Percentiles rank a stretch among this genome's conserved stretches.
phyloP scores from a whole-genome alignment of 2,329 filamentous ascomycete genomes.

The Penicillium fuscoglaucum region DNA sequence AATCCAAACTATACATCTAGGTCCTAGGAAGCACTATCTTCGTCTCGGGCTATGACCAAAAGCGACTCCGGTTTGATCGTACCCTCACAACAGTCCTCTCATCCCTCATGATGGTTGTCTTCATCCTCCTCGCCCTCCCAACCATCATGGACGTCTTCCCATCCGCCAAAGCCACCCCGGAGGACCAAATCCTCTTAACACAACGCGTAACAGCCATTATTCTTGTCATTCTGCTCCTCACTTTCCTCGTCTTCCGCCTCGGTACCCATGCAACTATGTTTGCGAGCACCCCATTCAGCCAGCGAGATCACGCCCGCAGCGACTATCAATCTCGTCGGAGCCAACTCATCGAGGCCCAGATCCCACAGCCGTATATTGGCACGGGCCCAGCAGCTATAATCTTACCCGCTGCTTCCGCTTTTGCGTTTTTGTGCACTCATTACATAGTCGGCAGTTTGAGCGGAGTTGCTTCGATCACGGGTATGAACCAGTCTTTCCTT shows the following conservation, averaged over 20 bases:
- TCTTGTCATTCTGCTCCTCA: constrained; percentile 9
- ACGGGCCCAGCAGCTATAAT: neutral
- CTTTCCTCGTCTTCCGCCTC: constrained; percentile 19
- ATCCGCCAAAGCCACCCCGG: constrained; percentile 10
- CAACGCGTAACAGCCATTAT: constrained; percentile 16
- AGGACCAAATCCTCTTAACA: constrained; percentile 10
- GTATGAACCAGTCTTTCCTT: constrained; percentile 13
- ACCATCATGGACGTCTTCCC: constrained; percentile 21
- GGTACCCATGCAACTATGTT: constrained; percentile 19
- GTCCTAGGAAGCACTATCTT: constrained; percentile 18
- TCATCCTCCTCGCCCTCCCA: constrained; percentile 20
- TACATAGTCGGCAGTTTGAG: constrained; percentile 12
- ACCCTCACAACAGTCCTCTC: constrained; percentile 23
- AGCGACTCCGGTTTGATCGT: constrained; percentile 20
- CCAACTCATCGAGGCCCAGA: neutral
- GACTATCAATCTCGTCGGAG: neutral
- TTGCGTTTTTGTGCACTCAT: constrained; percentile 8
- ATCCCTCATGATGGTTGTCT: constrained; percentile 23
- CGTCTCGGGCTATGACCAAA: constrained; percentile 18
- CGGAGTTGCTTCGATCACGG: constrained; percentile 2
- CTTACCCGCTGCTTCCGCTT: constrained; percentile 3
- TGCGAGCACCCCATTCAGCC: constrained; percentile 13
- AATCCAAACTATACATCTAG: constrained; percentile 1
- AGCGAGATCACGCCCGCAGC: neutral
- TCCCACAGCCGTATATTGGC: neutral